Evolutionary conservation across 129 eudicot species (phyloP).

Genomic region (Helianthus tuberosus): DNA sequence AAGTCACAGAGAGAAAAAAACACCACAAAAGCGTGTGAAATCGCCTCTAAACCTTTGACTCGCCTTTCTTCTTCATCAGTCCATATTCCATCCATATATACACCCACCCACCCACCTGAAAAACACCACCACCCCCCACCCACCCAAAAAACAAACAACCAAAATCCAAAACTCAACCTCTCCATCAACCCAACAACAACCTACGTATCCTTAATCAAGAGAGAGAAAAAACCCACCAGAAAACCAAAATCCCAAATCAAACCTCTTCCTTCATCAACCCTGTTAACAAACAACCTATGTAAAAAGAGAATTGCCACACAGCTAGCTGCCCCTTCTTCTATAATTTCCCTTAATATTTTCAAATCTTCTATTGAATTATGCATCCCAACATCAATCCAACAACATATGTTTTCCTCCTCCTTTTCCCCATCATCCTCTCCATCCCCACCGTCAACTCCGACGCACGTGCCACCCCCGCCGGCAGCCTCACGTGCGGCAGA

Average conservation of each 20-base stretch:
- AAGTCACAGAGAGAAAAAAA: background rate
- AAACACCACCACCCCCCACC: background rate
- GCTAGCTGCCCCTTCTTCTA: no score
- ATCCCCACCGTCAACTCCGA: constrained; percentile 37
- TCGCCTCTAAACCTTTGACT: constrained; percentile 36
- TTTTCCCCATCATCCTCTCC: constrained; percentile 12
- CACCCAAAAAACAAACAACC: no score
- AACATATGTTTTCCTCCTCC: background rate
- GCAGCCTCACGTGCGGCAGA: constrained; percentile 43
- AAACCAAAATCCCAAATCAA: background rate
- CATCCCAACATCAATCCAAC: background rate
- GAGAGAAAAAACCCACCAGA: no score
- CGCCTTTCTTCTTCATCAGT: constrained; percentile 5
- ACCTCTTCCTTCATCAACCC: background rate
- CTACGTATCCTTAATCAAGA: no score
- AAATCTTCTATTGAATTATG: background rate
- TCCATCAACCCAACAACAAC: no score
- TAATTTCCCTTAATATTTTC: no score
- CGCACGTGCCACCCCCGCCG: constrained; percentile 57
- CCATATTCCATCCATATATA: constrained; percentile 6
- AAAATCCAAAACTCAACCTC: no score
- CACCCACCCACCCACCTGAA: background rate
- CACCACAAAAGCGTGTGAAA: constrained; percentile 30
- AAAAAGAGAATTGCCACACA: no score
- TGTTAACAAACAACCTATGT: background rate